Evolutionary conservation across 108 stramenopile genomes (phyloP).

Genomic region (Cyclotella sp.): DNA sequence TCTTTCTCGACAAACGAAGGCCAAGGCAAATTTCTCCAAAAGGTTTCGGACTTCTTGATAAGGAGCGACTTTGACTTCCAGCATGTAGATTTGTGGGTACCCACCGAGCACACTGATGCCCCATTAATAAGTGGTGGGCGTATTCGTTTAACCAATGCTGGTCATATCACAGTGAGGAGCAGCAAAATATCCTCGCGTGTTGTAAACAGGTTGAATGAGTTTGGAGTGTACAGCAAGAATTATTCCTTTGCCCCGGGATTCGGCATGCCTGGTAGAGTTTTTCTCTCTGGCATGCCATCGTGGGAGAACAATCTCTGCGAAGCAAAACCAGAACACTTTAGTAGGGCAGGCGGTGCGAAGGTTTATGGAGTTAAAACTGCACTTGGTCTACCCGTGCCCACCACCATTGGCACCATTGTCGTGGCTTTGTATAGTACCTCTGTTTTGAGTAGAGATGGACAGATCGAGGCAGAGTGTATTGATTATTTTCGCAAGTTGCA

Average conservation of each 20-base stretch:
- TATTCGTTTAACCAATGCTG: constrained; percentile 34
- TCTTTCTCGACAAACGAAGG: constrained; percentile 5
- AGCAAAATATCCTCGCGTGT: constrained; percentile 12
- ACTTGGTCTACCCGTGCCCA: constrained; percentile 66
- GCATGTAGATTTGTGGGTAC: constrained; percentile 81
- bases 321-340: constrained; percentile 58
- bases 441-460: constrained; percentile 46
- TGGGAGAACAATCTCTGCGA: constrained; percentile 67
- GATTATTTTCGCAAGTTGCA: constrained; percentile 50
- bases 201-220: constrained; percentile 32
- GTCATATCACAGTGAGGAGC: constrained; percentile 40
- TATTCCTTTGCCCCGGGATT: constrained; percentile 77
- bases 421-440: constrained; percentile 66
- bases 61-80: constrained; percentile 63
- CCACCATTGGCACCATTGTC: constrained; percentile 70
- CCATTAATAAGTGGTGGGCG: constrained; percentile 16
- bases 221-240: constrained; percentile 74
- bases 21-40: constrained; percentile 62
- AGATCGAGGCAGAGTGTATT: constrained; percentile 38
- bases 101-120: constrained; percentile 27
- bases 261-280: constrained; percentile 80
- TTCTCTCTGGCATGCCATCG: constrained; percentile 43
- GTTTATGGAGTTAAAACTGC: constrained; percentile 77
- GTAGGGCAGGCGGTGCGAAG: constrained; percentile 73
- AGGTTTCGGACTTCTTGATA: constrained; percentile 57